Evolutionary conservation across 768 basidiomycete genomes (phyloP), one percentile per base, ranked within the genome.

Genomic region (Lactifluus pinguis): DNA sequence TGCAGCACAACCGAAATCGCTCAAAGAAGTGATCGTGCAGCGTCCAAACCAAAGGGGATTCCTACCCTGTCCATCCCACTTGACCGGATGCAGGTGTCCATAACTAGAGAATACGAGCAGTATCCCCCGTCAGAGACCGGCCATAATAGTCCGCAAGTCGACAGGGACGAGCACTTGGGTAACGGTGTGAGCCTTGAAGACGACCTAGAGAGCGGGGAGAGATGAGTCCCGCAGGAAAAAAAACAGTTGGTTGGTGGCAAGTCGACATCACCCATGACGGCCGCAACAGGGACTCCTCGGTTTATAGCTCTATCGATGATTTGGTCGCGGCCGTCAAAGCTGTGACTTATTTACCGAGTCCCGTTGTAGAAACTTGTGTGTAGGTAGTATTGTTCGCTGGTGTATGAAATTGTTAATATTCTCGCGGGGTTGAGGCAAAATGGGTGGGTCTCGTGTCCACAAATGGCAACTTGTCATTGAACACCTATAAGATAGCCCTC

Each of bases 41-140:
- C n/a, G n/a, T 34, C 55, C 32, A 34, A 34, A 4, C 11, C 32
- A 19, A 48, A 38, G 21, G 30, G 19, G 21, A 29, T 15, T 19
- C n/a, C 32, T 42, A 11, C 45, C 25, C n/a, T 30, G 19, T 45
- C 55, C 3, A 47, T 53, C 19, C 51, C 58, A 13, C 41, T 48
- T n/a, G 25, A 36, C 44, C 51, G 38, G 11, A 17, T 59, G 42
- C 42, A 53, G 34, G 58, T 59, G 58, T n/a, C 58, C 45, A 32
- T 59, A 10, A 51, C 48, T 34, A 48, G 32, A 25, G 15, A 41
- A 6, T 53, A 48, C 58, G 58, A 53, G 15, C 41, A 29, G 1
- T 53, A 53, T 34, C 32, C 32, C 8, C 3, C 19, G 32, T n/a
- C 30, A 32, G 32, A n/a, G 7, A n/a, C 19, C 1, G 29, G 32